A percentile compares a stretch with the other conserved stretches of the same genome.
Evolutionary conservation across 2,329 filamentous ascomycete species (phyloP).

Genomic region (Xylaria hypoxylon): DNA sequence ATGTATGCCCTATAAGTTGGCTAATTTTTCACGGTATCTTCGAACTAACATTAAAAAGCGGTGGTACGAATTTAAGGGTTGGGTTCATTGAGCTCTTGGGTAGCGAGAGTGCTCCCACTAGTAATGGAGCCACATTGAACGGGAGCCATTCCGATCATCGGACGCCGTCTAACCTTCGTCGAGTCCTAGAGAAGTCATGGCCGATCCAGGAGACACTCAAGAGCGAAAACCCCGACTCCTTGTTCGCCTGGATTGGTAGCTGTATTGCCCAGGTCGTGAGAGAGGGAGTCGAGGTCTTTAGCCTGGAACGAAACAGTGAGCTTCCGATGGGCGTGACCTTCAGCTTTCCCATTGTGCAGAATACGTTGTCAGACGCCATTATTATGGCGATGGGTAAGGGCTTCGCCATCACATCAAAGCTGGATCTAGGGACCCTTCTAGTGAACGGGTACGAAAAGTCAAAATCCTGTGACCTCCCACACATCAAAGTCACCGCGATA

Average conservation of each 20-base stretch:
- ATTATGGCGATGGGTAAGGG: slow-evolving; percentile 79
- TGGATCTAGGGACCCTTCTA: slow-evolving; percentile 71
- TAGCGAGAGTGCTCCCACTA: slow-evolving; percentile 43
- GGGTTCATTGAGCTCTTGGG: slow-evolving; percentile 73
- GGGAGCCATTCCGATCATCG: slow-evolving; percentile 23
- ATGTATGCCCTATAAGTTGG: slow-evolving; percentile 62
- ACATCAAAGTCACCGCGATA: slow-evolving; percentile 78
- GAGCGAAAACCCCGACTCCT: slow-evolving; percentile 76
- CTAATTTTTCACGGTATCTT: slow-evolving; percentile 5
- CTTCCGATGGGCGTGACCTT: slow-evolving; percentile 77
- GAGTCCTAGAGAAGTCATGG: slow-evolving; percentile 77
- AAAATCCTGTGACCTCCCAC: slow-evolving; percentile 65
- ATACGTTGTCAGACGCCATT: slow-evolving; percentile 70
- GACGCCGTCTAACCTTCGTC: slow-evolving; percentile 59
- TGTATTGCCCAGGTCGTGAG: slow-evolving; percentile 80
- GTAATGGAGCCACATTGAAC: slow-evolving; percentile 31
- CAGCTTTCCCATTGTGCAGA: slow-evolving; percentile 76
- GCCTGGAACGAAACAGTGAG: slow-evolving; percentile 57
- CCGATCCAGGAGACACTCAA: slow-evolving; percentile 80
- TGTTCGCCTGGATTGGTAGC: slow-evolving; percentile 85
- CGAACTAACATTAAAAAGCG: slow-evolving; percentile 56
- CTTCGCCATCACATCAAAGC: slow-evolving; percentile 68
- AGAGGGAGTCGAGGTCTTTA: slow-evolving; percentile 62
- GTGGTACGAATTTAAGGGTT: slow-evolving; percentile 76
- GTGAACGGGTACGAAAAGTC: slow-evolving; percentile 68